Percentiles rank a stretch among this genome's conserved stretches.
Conservation (phyloP, 345 rosid genomes). For the Ailanthus altissimus region DNA sequence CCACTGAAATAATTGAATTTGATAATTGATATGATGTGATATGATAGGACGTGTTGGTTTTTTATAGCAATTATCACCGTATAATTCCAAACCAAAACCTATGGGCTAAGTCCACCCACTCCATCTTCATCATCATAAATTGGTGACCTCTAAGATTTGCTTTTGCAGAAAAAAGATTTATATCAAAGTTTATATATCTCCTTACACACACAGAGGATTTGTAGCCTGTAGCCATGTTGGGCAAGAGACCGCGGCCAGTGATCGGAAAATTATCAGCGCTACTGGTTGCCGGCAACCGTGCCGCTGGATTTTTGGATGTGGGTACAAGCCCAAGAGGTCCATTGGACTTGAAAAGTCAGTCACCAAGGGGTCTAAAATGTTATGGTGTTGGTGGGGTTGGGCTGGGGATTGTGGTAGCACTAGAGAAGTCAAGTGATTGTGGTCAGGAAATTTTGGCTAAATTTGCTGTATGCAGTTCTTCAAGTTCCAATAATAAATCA, state of each 20-base stretch:
- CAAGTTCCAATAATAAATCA: slow-evolving; percentile 30
- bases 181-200: not conserved
- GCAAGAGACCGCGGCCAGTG: slow-evolving; percentile 68
- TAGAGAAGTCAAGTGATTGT: slow-evolving; percentile 48
- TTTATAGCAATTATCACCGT: slow-evolving; percentile 21
- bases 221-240: slow-evolving; percentile 39
- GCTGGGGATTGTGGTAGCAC: slow-evolving; percentile 75
- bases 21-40: no score
- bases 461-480: slow-evolving; percentile 28
- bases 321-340: slow-evolving; percentile 70
- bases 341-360: slow-evolving; percentile 56
- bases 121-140: slow-evolving; percentile 38
- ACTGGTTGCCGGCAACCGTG: slow-evolving; percentile 53
- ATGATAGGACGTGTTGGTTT: not conserved
- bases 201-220: not conserved
- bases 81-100: slow-evolving; percentile 33
- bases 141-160: not conserved
- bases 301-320: slow-evolving; percentile 37
- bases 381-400: slow-evolving; percentile 70
- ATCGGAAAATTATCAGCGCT: slow-evolving; percentile 72
- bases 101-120: slow-evolving; percentile 48
- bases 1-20: not conserved
- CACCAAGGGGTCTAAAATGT: slow-evolving; percentile 57
- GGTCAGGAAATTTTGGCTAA: slow-evolving; percentile 32
- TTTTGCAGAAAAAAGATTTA: no score